A percentile compares a stretch with the other conserved stretches of the same genome.
Evolutionary conservation across 192 early-diverging fungal species (phyloP).

Genomic region (Coemansia brasiliensis): DNA sequence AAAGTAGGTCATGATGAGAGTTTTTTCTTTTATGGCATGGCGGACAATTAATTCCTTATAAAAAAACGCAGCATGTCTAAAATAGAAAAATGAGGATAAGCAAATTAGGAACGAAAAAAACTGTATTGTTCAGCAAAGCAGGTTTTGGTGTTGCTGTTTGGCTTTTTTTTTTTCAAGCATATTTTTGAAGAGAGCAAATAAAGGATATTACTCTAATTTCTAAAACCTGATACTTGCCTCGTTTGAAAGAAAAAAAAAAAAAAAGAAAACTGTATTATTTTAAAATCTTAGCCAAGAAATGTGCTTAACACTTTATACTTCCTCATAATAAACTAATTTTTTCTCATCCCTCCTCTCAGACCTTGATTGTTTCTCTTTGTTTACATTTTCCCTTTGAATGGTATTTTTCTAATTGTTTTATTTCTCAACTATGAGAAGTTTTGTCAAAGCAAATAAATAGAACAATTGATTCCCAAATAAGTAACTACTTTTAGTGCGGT

Average conservation of each 20-base stretch:
- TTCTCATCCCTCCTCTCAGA: neutral
- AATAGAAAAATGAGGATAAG: no score
- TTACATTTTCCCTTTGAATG: neutral
- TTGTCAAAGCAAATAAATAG: neutral
- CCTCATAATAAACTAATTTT: no score
- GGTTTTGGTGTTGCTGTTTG: neutral
- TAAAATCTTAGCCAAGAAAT: no score
- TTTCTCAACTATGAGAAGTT: neutral
- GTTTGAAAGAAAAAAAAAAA: slow-evolving; percentile 1
- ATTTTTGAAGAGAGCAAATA: neutral
- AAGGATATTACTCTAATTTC: neutral
- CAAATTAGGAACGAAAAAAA: no score
- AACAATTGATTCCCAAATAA: no score
- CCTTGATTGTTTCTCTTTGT: neutral
- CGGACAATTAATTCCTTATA: no score
- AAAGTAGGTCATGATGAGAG: no score
- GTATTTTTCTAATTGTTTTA: neutral
- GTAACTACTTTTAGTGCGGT: no score
- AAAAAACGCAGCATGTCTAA: no score
- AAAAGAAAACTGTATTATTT: neutral
- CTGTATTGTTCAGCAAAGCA: no score
- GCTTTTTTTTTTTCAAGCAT: neutral
- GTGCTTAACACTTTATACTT: no score
- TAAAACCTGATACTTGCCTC: neutral
- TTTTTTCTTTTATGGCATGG: no score